These are phyloP conservation scores for Aspergillus fructus DNA, from an alignment of 2,329 filamentous ascomycete genomes.

Conservation along the genomic window DNA sequence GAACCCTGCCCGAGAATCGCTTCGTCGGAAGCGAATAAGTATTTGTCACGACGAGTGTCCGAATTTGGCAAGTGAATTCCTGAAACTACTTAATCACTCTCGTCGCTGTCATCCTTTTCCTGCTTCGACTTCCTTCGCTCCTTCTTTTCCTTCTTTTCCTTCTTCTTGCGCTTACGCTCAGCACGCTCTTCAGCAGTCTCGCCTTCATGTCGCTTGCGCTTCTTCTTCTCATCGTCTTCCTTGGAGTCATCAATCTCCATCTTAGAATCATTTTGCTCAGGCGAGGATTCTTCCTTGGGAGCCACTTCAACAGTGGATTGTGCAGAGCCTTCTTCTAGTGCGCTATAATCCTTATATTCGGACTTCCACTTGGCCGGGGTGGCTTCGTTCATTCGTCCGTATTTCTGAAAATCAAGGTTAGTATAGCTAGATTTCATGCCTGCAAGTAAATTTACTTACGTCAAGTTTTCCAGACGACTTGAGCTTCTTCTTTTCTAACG, in stretches of 20 bases:
- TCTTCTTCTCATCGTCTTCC: constrained; percentile 51
- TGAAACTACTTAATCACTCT: constrained; percentile 41
- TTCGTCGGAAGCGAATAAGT: constrained; percentile 2
- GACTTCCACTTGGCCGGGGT: constrained; percentile 91
- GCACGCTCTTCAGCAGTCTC: constrained; percentile 51
- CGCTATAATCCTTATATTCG: constrained; percentile 87
- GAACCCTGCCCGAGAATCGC: constrained; percentile 25
- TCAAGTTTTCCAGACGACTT: constrained; percentile 97
- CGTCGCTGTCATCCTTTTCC: constrained; percentile 70
- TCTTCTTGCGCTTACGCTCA: constrained; percentile 53
- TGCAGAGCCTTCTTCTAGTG: constrained; percentile 44
- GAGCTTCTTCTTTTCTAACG: constrained; percentile 98
- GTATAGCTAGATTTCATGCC: constrained; percentile 6
- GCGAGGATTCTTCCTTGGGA: constrained; percentile 33
- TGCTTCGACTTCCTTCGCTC: constrained; percentile 81
- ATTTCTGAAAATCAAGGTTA: constrained; percentile 64
- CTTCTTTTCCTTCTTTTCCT: constrained; percentile 56
- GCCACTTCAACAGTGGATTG: constrained; percentile 48
- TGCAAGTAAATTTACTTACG: constrained; percentile 44
- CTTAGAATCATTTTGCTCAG: constrained; percentile 35
- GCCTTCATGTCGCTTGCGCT: constrained; percentile 56
- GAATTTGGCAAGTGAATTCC: constrained; percentile 23
- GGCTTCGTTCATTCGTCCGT: constrained; percentile 83
- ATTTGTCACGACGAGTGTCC: constrained; percentile 6
- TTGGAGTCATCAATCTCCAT: constrained; percentile 43